phyloP scores from a whole-genome alignment of 805 yeast species.

The Starmera quercuum region DNA sequence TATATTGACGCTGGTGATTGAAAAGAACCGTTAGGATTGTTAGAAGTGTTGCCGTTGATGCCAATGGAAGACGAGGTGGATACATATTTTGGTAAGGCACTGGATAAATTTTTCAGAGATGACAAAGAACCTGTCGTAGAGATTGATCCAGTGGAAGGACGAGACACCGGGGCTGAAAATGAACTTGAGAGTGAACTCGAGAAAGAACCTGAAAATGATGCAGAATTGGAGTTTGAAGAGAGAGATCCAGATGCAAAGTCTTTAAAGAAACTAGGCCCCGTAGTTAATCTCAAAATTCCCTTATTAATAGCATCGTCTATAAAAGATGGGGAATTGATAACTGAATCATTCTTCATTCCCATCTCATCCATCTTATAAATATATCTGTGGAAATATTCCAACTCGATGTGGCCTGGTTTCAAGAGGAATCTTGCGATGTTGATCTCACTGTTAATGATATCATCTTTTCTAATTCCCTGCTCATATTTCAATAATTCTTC shows the following conservation, averaged over 20 bases:
- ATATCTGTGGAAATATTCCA: conserved; percentile 20
- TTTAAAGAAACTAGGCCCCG: conserved; percentile 7
- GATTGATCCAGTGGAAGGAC: not conserved
- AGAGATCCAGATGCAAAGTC: not conserved
- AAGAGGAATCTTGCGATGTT: conserved; percentile 14
- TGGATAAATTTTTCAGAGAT: no score
- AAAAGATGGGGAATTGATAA: conserved; percentile 12
- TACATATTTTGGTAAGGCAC: no score
- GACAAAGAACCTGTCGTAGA: no score
- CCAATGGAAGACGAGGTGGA: not conserved
- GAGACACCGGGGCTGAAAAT: not conserved
- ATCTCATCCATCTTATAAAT: conserved; percentile 7
- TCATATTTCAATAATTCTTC: conserved; percentile 10
- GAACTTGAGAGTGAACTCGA: not conserved
- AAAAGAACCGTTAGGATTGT: no score
- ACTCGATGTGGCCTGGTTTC: conserved; percentile 18
- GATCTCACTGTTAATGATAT: conserved; percentile 8
- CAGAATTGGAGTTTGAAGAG: not conserved
- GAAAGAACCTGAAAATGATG: not conserved
- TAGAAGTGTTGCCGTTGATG: not conserved
- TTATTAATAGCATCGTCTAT: conserved; percentile 17
- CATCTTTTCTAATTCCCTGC: conserved; percentile 8
- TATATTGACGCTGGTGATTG: not conserved
- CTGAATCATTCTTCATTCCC: conserved; percentile 9
- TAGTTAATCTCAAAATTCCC: conserved; percentile 11